Percentiles rank a stretch among this genome's conserved stretches.
phyloP scores from a whole-genome alignment of 495 filamentous ascomycete genomes.

The Aspergillus diversus region DNA sequence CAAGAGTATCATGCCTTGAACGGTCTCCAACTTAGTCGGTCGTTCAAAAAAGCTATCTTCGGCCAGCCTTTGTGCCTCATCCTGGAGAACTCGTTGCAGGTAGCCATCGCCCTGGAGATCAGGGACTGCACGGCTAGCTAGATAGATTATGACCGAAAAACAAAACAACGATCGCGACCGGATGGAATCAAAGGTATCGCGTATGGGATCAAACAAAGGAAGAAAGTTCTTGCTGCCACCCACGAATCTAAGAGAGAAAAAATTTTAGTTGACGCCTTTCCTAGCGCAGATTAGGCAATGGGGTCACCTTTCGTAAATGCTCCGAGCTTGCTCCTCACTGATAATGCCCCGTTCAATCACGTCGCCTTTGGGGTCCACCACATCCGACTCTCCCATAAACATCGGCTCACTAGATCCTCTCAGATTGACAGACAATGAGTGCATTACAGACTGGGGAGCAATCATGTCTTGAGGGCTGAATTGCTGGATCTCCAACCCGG shows the following conservation, averaged over 20 bases:
- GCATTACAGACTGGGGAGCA: conserved; percentile 43
- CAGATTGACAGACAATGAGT: conserved; percentile 51
- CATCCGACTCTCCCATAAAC: conserved; percentile 41
- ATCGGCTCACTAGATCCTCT: conserved; percentile 38
- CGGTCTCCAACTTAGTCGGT: conserved; percentile 47
- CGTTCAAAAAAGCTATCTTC: conserved; percentile 51
- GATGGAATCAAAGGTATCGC: conserved; percentile 50
- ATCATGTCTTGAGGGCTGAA: conserved; percentile 50
- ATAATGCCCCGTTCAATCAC: conserved; percentile 46
- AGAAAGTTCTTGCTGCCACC: conserved; percentile 46
- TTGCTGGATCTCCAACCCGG: conserved; percentile 42
- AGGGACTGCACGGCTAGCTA: conserved; percentile 43
- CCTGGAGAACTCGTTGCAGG: conserved; percentile 48
- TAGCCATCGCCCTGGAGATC: conserved; percentile 44
- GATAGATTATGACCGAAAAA: conserved; percentile 48
- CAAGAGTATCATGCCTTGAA: conserved; percentile 49
- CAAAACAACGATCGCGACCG: conserved; percentile 48
- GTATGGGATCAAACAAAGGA: conserved; percentile 46
- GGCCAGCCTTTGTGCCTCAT: conserved; percentile 46
- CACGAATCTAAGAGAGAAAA: conserved; percentile 33
- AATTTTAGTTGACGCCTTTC: neutral
- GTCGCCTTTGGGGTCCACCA: conserved; percentile 39
- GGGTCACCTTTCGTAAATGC: conserved; percentile 46
- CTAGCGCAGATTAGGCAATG: neutral
- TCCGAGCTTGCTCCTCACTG: conserved; percentile 42